Base-by-base conservation (phyloP, 805 yeast genomes). In the Candida palmyrensis region DNA sequence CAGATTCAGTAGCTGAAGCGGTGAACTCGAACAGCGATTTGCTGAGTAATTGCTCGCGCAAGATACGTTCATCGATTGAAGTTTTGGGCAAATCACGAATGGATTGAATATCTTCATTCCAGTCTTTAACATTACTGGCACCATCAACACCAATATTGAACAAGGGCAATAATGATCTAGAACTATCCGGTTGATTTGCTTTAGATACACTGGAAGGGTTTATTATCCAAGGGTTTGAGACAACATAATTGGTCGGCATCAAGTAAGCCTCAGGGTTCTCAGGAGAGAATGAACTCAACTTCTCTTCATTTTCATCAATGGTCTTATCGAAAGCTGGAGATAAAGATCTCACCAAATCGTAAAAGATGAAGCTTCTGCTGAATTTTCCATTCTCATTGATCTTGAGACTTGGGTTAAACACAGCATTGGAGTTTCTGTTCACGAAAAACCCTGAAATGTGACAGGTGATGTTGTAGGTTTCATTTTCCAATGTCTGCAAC, bases 61-160 rank as follows among this genome's bases (percentile, higher is more conserved):
- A 61, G 30, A 87, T 67, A 41, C 89, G 73, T 40, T 84, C 88
- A 35, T 73, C 74, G 34, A 86, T 57, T 16, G 73, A 55, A 2
- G 66, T 50, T 22, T 68, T 64, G 20, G 87, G 77, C 40, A 87
- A 68, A 43, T 88, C 96, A 41, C 77, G 75, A 30, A 86, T 70
- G 3, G 86, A 70, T 64, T 92, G 97, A 50, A 78, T 78, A 47
- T 92, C 97, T 44, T 83, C 95, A 55, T 88, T 88, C 84, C 94
- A 89, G 48, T 90, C 96, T 48, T 80, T 80, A 26, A 62, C 57
- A 14, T 61, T 53, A 31, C 73, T 79, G 18, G 73, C 70, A 26
- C 79, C 82, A 42, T 77, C 82, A 16, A 71, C 66, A 24, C 84
- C 84, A 42, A 74, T 72, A 27, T 58, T 47, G 27, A 78, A 59